Percentiles rank a stretch among this genome's conserved stretches.
Conservation (phyloP, 257 asterid species). For the Capsicum pubescens region DNA sequence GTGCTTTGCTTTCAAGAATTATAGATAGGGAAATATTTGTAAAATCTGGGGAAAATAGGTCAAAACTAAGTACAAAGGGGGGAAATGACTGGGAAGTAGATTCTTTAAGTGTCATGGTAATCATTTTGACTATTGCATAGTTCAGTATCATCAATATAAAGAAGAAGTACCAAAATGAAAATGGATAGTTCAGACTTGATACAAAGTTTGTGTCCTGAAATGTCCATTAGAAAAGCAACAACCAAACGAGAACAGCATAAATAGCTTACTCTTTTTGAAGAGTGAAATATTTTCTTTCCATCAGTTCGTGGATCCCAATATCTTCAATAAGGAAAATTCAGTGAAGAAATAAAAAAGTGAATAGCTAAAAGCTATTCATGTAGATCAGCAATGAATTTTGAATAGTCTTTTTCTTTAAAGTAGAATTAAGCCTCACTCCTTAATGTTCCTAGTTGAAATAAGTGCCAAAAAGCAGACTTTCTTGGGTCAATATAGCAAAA, state of each 20-base stretch:
- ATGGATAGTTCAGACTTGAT: background rate
- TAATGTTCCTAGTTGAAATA: background rate
- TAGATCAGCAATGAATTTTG: constrained; percentile 20
- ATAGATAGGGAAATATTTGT: background rate
- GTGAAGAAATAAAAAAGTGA: background rate
- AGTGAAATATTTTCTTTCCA: background rate
- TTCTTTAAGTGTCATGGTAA: constrained; percentile 8
- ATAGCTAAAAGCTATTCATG: background rate
- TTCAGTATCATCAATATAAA: constrained; percentile 1
- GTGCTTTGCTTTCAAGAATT: background rate
- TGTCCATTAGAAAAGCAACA: background rate
- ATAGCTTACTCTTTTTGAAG: background rate
- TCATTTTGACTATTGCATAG: background rate
- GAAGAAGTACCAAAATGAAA: constrained; percentile 15
- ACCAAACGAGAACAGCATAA: background rate
- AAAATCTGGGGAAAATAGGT: background rate
- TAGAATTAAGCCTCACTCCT: background rate
- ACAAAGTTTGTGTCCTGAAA: background rate
- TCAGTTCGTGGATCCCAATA: background rate
- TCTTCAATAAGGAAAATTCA: constrained; percentile 12
- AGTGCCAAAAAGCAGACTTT: background rate
- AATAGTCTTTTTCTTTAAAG: background rate
- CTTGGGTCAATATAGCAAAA: background rate
- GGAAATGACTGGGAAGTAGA: constrained; percentile 10
- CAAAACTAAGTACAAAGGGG: background rate